Evolutionary conservation across 805 yeast species (phyloP), one percentile per base, ranked within the genome.

Genomic region (Kurtzmaniella cleridarum): DNA sequence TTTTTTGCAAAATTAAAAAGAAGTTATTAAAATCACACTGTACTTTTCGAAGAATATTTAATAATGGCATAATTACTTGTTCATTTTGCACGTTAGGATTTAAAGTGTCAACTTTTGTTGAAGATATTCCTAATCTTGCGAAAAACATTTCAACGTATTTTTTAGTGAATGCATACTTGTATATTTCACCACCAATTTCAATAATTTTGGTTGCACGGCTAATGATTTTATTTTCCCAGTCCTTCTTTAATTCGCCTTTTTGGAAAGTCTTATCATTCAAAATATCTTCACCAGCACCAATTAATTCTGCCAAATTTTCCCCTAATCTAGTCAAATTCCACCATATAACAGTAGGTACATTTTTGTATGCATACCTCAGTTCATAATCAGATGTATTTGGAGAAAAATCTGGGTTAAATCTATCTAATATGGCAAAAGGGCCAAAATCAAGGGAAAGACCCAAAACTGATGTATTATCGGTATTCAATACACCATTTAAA

Each of bases 361-460:
- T 88, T n/a, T 73, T 73, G 62, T 83, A 90, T 6, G 88, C 77
- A 57, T 93, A 91, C 33, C 96, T 69, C 13, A 66, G 56, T 35
- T 66, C 63, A 32, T 71, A 73, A 59, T 93, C 98, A 53, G 89
- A 97, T 40, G 87, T 88, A 55, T 93, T 91, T 2, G 98, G 91
- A 0, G 97, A 85, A 54, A 74, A 91, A 35, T 72, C 60, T 12
- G 95, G 90, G 51, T 87, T 81, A 55, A 82, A 91, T 34, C 75
- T 76, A 54, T 90, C 96, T 83, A 90, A 75, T 43, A 89, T 84
- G 14, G 95, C 85, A 63, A 86, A 93, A 1, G 98, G 98, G 2
- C 98, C 98, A 59, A 83, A 93, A 60, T 91, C 98, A 60, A 93
- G 76, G 0, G 95, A 77, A 9, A 89, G 65, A 0, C 98, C 98